Conservation (phyloP, 768 basidiomycete species). For the Baorangia bicolor region DNA sequence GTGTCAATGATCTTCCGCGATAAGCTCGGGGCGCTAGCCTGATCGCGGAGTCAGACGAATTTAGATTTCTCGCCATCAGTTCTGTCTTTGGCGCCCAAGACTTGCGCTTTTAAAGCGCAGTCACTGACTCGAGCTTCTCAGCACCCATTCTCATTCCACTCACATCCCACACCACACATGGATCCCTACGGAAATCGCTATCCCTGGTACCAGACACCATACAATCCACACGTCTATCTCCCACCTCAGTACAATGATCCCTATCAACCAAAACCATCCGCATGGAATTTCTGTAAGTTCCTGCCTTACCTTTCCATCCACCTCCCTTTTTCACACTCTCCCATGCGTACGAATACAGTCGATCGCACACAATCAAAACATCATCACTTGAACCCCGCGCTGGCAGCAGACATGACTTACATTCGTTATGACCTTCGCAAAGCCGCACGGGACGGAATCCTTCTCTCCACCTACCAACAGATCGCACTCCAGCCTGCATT, state of each 20-base stretch:
- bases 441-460: slow-evolving; percentile 41
- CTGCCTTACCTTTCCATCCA: not conserved
- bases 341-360: slow-evolving; percentile 4
- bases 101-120: slow-evolving; percentile 9
- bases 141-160: not conserved
- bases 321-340: not conserved
- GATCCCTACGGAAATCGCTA: slow-evolving; percentile 22
- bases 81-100: slow-evolving; percentile 7
- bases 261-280: slow-evolving; percentile 8
- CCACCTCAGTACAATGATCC: slow-evolving; percentile 21
- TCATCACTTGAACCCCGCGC: slow-evolving; percentile 51
- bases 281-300: slow-evolving; percentile 19
- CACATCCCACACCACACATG: slow-evolving; percentile 12
- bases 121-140: not conserved
- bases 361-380: slow-evolving; percentile 38
- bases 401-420: slow-evolving; percentile 51
- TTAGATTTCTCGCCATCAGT: slow-evolving; percentile 1
- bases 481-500: slow-evolving; percentile 39
- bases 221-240: slow-evolving; percentile 32
- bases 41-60: slow-evolving; percentile 6
- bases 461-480: slow-evolving; percentile 42
- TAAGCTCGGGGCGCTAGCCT: not conserved
- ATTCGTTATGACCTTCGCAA: slow-evolving; percentile 51
- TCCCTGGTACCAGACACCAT: slow-evolving; percentile 27
- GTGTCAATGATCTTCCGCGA: not conserved